Base-by-base conservation (phyloP, 441 rosid species). In the Populus tomentosa region DNA sequence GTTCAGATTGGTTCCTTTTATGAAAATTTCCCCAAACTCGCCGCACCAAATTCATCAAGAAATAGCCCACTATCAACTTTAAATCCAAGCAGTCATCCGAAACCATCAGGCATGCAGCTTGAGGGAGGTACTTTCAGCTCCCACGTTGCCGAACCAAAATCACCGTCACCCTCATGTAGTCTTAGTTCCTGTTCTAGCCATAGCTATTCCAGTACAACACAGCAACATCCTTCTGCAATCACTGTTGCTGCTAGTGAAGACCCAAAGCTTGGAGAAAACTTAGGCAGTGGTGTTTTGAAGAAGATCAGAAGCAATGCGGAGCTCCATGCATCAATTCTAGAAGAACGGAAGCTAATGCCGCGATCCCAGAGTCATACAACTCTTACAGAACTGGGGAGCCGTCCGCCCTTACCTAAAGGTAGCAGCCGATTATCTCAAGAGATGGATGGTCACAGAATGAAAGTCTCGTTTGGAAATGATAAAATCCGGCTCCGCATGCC, bases 171-270 rank as follows among this genome's bases (percentile, higher is more conserved):
- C 23, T 90, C 98, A 0, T 82, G 85, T 69, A 89, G 96, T 79
- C 91, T 86, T 74, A 86, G 95, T 81, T 89, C 98, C 70, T 86
- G 82, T 80, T 95, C 99, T 28, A 91, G 96, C 86, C 94, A 85
- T 50, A 82, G 91, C 75, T 88, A 80, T 80, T 92, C 96, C 80
- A 90, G 88, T 21, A 93, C 89, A 75, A 84, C 84, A 33, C 87
- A 85, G 80, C 84, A 84, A 75, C 80, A 75, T 76, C 79, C 81
- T 40, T 82, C 87, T 35, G 59, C 76, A 46, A 76, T 23, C 23
- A 74, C 79, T 53, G 71, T 76, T 59, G 30, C 82, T 35, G 71
- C 72, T 20, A 61, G 73, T 40, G 86, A 83, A 64, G 87, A 84
- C 70, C 82, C 77, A 26, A 26, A 53, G 59, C 74, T 70, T 50